These are phyloP conservation scores for Sugiyamaella novakii DNA, from an alignment of 1,139 yeast species.

Conservation along the genomic window DNA sequence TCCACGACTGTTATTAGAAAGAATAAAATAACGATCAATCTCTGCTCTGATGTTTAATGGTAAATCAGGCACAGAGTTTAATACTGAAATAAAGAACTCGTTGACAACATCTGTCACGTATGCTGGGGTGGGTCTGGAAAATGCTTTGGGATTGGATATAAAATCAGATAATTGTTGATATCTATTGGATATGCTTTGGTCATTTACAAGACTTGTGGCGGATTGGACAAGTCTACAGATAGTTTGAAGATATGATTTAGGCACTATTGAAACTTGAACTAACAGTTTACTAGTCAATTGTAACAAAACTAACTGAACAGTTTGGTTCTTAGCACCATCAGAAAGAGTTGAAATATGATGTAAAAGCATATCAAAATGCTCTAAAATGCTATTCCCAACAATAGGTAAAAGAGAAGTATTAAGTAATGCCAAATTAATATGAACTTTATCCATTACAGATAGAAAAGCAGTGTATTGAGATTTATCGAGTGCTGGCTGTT, in stretches of 20 bases:
- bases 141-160: constrained; percentile 66
- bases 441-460: constrained; percentile 29
- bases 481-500: constrained; percentile 26
- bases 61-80: constrained; percentile 53
- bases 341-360: constrained; percentile 31
- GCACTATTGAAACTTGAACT: constrained; percentile 23
- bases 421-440: constrained; percentile 27
- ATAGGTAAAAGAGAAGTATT: constrained; percentile 25
- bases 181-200: constrained; percentile 1
- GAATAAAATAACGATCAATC: constrained; percentile 58
- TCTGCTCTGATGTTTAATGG: constrained; percentile 66
- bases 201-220: constrained; percentile 35
- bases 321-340: constrained; percentile 2
- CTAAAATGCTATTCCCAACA: constrained; percentile 31
- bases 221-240: constrained; percentile 25
- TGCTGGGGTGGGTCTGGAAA: constrained; percentile 48
- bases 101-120: constrained; percentile 48
- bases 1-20: constrained; percentile 47
- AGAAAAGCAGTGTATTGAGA: constrained; percentile 28
- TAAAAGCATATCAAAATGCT: constrained; percentile 33
- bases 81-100: constrained; percentile 52
- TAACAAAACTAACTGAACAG: constrained; percentile 21
- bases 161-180: constrained; percentile 48
- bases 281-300: constrained; percentile 27
- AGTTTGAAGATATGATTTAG: constrained; percentile 24